Base-by-base conservation (phyloP, 352 stramenopile species). In the Plasmopara viticola region DNA sequence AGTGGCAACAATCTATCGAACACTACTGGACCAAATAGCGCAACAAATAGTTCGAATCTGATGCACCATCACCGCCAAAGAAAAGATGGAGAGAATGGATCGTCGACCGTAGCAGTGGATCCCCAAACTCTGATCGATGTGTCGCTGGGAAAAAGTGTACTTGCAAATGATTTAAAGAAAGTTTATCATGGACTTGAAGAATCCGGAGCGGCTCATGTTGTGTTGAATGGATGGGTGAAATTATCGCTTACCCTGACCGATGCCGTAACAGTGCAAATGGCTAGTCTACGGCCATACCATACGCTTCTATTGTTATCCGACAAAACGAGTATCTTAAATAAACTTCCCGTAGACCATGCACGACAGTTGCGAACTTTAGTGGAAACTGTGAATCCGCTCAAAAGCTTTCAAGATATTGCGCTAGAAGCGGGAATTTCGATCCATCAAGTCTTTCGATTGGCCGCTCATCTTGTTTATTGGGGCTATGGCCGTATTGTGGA, bases 141-240 rank as follows among this genome's bases (percentile, higher is more conserved):
- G 9, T 78, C 82, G 15, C 53, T 95, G 20, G 64, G 68, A 20
- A 80, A 86, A 28, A 91, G 83, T 58, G 66, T 89, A 42, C 62
- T 95, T 14, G 83, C 84, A 9, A 92, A 91, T 67, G 84, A 95
- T 51, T 55, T 95, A 37, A 93, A 95, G 59, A 63, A 70, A 14
- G 78, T 95, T 3, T 95, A 85, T 56, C 81, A 95, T 52, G 84
- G 82, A 5, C 60, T 95, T 3, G 68, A 89, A 44, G 84, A 92
- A 48, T 64, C 66, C 42, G 84, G 83, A 28, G 71, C 66, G 14
- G 82, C 78, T 7, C 84, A 95, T 44, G 78, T 95, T 0, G 77
- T 89, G 15, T 51, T 95, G 30, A 95, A 95, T 56, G 72, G 76
- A 37, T 95, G 84, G 83, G 77, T 95, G 14, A 90, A 90, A 57